Evolutionary conservation across 257 asterid species (phyloP).

Genomic region (Thymus quinquecostatus): DNA sequence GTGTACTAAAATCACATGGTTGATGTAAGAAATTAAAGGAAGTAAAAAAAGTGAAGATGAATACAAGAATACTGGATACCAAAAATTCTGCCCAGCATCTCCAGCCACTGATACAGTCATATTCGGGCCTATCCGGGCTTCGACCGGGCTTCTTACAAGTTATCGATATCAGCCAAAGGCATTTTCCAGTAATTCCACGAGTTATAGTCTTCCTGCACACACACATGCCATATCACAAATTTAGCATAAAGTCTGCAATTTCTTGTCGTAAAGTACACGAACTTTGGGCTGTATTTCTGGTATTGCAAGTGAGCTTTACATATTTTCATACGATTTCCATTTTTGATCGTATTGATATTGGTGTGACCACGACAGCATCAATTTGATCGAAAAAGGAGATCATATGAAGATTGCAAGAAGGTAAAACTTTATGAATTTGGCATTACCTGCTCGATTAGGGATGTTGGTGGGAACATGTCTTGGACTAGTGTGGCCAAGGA

Average conservation of each 20-base stretch:
- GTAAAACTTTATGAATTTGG: not conserved
- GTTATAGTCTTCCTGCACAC: slow-evolving; percentile 80
- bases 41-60: slow-evolving; percentile 22
- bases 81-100: slow-evolving; percentile 44
- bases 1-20: slow-evolving; percentile 15
- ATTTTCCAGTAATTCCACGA: slow-evolving; percentile 94
- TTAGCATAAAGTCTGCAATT: not conserved
- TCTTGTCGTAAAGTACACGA: not conserved
- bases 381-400: not conserved
- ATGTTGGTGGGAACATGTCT: slow-evolving; percentile 98
- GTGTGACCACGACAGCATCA: not conserved
- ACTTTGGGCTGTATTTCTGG: not conserved
- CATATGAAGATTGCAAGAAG: not conserved
- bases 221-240: not conserved
- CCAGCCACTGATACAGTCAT: slow-evolving; percentile 26
- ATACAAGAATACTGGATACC: slow-evolving; percentile 38
- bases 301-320: not conserved
- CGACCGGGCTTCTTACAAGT: slow-evolving; percentile 40
- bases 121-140: slow-evolving; percentile 6
- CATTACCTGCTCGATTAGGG: slow-evolving; percentile 91
- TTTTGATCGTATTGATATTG: no score
- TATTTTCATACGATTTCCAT: no score
- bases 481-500: slow-evolving; percentile 89
- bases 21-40: not conserved
- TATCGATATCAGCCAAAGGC: slow-evolving; percentile 69